Conservation (phyloP, 352 stramenopile genomes). For the Phytophthora fragariaefolia region DNA sequence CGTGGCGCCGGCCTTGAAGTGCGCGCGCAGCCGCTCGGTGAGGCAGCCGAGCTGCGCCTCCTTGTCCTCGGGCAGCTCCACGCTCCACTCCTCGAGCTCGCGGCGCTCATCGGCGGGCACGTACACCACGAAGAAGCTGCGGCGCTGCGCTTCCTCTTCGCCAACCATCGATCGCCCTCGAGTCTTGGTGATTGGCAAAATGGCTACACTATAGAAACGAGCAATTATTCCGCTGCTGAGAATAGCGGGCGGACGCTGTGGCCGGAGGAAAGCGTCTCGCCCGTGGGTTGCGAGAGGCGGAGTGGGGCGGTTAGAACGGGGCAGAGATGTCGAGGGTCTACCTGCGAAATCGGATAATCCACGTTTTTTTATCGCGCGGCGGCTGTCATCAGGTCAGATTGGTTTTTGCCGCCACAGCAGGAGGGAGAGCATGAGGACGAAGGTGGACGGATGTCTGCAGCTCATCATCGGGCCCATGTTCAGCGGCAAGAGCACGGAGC, state of each 20-base stretch:
- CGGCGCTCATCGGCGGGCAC: constrained; percentile 61
- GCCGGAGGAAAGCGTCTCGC: no score
- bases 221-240: no score
- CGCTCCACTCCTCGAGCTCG: constrained; percentile 74
- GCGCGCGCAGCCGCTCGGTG: constrained; percentile 77
- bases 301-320: no score
- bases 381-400: no score
- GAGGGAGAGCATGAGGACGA: constrained; percentile 36
- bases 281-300: no score
- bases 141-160: constrained; percentile 48
- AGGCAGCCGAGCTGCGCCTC: constrained; percentile 82
- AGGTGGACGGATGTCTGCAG: constrained; percentile 68
- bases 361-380: constrained; percentile 4
- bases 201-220: background rate
- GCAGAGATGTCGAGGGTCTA: no score
- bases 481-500: constrained; percentile 88
- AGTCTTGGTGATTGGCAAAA: background rate
- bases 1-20: constrained; percentile 69
- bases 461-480: constrained; percentile 91
- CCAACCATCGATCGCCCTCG: constrained; percentile 66
- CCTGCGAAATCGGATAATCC: background rate
- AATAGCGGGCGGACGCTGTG: no score
- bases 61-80: constrained; percentile 78
- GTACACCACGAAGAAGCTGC: constrained; percentile 80
- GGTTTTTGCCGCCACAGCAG: background rate